Evolutionary conservation across 2,329 filamentous ascomycete species (phyloP).

Genomic region (Nothomitra cinnamomea): DNA sequence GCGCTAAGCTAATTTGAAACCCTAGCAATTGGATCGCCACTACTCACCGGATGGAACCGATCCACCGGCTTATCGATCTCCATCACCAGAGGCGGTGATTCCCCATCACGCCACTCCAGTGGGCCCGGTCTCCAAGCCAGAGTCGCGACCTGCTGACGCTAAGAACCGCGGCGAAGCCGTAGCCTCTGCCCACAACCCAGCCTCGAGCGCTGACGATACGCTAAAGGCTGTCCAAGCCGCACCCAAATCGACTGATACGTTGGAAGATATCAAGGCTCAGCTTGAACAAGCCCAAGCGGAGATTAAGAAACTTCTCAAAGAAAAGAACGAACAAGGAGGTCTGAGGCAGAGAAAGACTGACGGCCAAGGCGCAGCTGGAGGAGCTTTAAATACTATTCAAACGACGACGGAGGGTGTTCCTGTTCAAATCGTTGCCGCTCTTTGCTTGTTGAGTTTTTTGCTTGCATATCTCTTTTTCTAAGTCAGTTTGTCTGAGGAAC

Average conservation of each 20-base stretch:
- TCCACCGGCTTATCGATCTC: slow-evolving; percentile 38
- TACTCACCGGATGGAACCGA: slow-evolving; percentile 14
- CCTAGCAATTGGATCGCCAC: not conserved
- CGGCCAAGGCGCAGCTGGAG: slow-evolving; percentile 29
- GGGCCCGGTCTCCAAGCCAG: slow-evolving; percentile 22
- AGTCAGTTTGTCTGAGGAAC: slow-evolving; percentile 11
- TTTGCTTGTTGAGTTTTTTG: slow-evolving; percentile 83
- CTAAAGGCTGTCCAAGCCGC: not conserved
- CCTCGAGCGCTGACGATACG: slow-evolving; percentile 12
- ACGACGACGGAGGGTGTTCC: slow-evolving; percentile 58
- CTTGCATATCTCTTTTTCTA: slow-evolving; percentile 95
- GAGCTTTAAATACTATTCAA: slow-evolving; percentile 35
- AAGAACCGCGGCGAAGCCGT: slow-evolving; percentile 25
- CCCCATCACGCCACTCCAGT: slow-evolving; percentile 22
- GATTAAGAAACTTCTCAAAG: slow-evolving; percentile 49
- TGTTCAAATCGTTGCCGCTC: slow-evolving; percentile 62
- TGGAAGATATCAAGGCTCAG: slow-evolving; percentile 52
- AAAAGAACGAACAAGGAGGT: slow-evolving; percentile 49
- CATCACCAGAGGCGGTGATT: slow-evolving; percentile 32
- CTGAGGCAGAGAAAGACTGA: slow-evolving; percentile 64
- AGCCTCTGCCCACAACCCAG: slow-evolving; percentile 24
- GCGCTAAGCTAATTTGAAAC: not conserved
- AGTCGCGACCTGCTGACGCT: slow-evolving; percentile 22
- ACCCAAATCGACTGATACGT: slow-evolving; percentile 14
- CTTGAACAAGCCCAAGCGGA: slow-evolving; percentile 59